Conservation (phyloP, 345 rosid genomes). For the Eucalyptus shirleyi region DNA sequence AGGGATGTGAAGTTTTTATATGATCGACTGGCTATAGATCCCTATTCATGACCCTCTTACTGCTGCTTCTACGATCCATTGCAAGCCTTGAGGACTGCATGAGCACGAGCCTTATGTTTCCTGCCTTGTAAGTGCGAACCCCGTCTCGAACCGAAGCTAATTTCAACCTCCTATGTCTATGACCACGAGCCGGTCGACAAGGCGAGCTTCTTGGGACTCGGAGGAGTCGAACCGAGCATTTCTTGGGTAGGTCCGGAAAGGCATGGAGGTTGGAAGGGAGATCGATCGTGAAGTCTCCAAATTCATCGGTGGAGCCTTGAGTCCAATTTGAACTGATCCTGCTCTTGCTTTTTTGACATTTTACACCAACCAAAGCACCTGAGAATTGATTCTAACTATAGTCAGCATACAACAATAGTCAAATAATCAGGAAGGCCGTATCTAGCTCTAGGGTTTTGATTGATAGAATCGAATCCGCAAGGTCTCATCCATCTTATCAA, state of each 20-base stretch:
- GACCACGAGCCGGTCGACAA: neutral
- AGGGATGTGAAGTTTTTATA: neutral
- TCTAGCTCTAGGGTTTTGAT: neutral
- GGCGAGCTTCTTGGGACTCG: neutral
- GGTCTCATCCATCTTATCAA: neutral
- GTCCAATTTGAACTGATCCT: neutral
- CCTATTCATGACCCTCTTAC: neutral
- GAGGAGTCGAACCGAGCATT: conserved; percentile 6
- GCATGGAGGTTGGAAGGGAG: conserved; percentile 32
- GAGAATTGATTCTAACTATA: neutral
- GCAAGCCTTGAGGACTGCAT: neutral
- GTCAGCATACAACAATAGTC: neutral
- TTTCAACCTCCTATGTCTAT: neutral
- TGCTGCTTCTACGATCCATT: neutral
- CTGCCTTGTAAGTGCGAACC: neutral
- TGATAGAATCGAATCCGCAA: neutral
- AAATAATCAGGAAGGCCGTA: neutral
- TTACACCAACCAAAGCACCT: conserved; percentile 3
- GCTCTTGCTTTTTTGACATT: conserved; percentile 2
- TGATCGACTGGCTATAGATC: neutral
- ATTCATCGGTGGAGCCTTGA: conserved; percentile 6
- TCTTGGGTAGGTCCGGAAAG: neutral
- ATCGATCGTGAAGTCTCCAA: conserved; percentile 29
- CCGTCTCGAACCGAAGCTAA: neutral
- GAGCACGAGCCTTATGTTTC: neutral